Evolutionary conservation across 768 basidiomycete genomes (phyloP).

Genomic region (Hydnomerulius pinastri): DNA sequence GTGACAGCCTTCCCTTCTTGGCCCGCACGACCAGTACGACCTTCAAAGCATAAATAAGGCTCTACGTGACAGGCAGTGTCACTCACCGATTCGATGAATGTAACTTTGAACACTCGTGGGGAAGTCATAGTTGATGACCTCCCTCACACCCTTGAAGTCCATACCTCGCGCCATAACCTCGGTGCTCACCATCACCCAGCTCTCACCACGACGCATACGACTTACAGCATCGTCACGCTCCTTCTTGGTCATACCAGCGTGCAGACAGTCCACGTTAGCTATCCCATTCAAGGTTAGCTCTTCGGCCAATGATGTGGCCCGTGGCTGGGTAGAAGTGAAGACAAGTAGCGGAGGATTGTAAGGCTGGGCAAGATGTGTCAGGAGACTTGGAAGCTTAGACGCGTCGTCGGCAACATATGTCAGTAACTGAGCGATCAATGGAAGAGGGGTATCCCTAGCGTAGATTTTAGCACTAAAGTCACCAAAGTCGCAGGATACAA

Average conservation of each 20-base stretch:
- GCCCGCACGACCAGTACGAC: constrained; percentile 94
- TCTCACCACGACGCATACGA: constrained; percentile 85
- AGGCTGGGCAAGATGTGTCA: constrained; percentile 75
- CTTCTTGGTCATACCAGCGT: constrained; percentile 86
- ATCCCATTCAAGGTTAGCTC: constrained; percentile 81
- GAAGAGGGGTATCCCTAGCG: constrained; percentile 87
- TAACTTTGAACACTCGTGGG: constrained; percentile 95
- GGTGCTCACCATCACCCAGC: constrained; percentile 95
- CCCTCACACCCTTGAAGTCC: constrained; percentile 93
- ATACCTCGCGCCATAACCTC: constrained; percentile 98
- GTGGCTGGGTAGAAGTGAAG: constrained; percentile 89
- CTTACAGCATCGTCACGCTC: constrained; percentile 84
- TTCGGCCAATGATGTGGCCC: constrained; percentile 76
- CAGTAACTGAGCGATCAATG: constrained; percentile 85
- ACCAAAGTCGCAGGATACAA: neutral
- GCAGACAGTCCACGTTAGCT: constrained; percentile 83
- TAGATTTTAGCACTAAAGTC: constrained; percentile 12
- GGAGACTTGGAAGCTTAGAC: constrained; percentile 90
- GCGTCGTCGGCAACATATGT: constrained; percentile 91
- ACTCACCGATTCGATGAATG: constrained; percentile 87
- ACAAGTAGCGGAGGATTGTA: constrained; percentile 91
- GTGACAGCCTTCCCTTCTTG: constrained; percentile 92
- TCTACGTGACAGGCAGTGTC: neutral
- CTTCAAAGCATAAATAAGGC: constrained; percentile 36
- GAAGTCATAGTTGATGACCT: constrained; percentile 98